Base-by-base conservation (phyloP, 495 filamentous ascomycete species). In the Aspergillus biplanus region DNA sequence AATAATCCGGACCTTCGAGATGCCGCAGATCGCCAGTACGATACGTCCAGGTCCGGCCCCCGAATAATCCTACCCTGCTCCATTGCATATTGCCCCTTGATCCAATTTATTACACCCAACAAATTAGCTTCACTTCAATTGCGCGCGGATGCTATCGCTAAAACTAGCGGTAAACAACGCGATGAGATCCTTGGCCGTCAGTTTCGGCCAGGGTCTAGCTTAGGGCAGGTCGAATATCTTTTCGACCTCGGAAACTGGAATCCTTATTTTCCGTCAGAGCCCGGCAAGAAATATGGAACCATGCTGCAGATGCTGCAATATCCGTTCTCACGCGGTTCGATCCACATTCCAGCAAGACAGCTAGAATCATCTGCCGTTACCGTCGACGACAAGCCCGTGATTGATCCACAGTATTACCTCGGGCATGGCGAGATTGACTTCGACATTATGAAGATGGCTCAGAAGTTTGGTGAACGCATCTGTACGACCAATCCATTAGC, bases 261-360 rank as follows among this genome's bases (percentile, higher is more conserved):
- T 44, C 72, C 79, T 15, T 73, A 71, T 33, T 81, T 76, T 60
- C 49, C 58, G 2, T 72, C 75, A 0, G 60, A 74, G n/a, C 67
- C 74, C 0, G 73, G 69, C 8, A 85, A 82, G 60, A 80, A 80
- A 56, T 84, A 85, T 57, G 80, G 68, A 6, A 83, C 78, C 8
- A 76, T 86, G 75, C 62, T 82, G 5, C 78, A 81, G 65, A n/a
- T 86, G 68, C 72, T 85, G 5, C 82, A 85, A 65, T 80, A 82
- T 58, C 84, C 84, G 0, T 83, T 83, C 46, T 80, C 81, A 0
- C 64, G 71, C 11, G 84, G 84, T 0, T 76, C 67, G 31, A 71
- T 85, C 32, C 82, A 86, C 47, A 78, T 86, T 18, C 63, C 65
- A 56, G 35, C 63, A 9, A 47, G 13, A 55, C 7, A 55, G 42